Evolutionary conservation across 2,329 filamentous ascomycete species (phyloP), one percentile per base, ranked within the genome.

Genomic region (Verticillium nonalfalfae): DNA sequence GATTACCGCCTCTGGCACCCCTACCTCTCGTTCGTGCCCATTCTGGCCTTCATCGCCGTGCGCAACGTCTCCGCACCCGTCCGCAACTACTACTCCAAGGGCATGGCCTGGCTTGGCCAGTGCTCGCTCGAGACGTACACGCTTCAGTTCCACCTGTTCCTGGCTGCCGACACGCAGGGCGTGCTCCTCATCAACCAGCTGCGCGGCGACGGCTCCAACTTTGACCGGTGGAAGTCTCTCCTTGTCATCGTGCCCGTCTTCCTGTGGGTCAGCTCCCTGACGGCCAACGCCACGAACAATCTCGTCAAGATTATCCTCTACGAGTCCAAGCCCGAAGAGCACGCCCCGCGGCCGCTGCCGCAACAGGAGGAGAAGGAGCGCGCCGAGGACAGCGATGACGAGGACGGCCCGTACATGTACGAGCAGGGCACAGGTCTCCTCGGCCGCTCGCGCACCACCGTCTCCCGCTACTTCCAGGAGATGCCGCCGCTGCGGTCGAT

Each of bases 141-240:
- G 6, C 73, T 89, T 40, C 84, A 87, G 65, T 81, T 81, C 68
- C 86, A 89, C 68, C 76, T 87, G 59, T 86, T 83, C 79, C 78
- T 88, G 9, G 84, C 83, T 1, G 83, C 79, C 2, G 84, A 88
- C 66, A 81, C 82, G 2, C 80, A 78, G 36, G 83, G 81, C 0
- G 66, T 83, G 4, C 75, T 88, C 7, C 64, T 71, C 7, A 52
- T 71, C 11, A 69, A 68, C 14, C 34, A 35, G 26, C 26, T 50
- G 26, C 40, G 40, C 21, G 21, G 57, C 7, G 57, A 39, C 57
- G 57, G 57, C 39, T 39, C 40, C 26, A 68, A 67, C 15, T 34
- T 40, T 1, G 69, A 71, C 21, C 67, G 70, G 4, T 71, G 70
- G 70, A 62, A 68, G 13, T 65, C 66, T 18, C 58, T 72, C 13